Base-by-base conservation (phyloP, 148 eudicot species). In the Selenicereus undatus region DNA sequence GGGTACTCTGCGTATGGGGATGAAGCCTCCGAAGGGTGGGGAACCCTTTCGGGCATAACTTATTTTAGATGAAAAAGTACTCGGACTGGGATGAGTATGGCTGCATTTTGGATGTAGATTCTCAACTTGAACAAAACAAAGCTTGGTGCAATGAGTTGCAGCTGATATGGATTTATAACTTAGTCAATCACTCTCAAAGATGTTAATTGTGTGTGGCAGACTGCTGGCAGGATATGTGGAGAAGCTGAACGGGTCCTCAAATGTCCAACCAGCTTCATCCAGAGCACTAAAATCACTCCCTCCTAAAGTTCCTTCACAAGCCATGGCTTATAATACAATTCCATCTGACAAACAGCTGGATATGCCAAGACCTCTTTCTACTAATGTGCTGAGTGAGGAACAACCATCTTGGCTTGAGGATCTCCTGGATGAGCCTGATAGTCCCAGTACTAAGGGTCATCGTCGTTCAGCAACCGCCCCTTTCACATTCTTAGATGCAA, bases 341-440 rank as follows among this genome's bases (percentile, higher is more conserved):
- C 84, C 70, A 5, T 35, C 73, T 20, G 85, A 84, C 21, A 71
- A 73, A 71, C 83, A 54, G 64, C 64, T 52, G 56, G 80, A 68
- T 76, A 86, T 87, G 80, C 91, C 83, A 29, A 90, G 86, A 8
- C 80, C 89, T 50, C 71, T 84, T 60, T 90, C 91, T 11, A 86
- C 87, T 66, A 85, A 84, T 21, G 71, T 82, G 39, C 75, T 86
- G 8, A 58, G 81, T 11, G 97, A 94, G 79, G 97, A 90, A 54
- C 90, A 89, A 68, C 98, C 97, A 11, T 83, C 91, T 73, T 94
- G 98, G 98, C 86, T 94, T 6, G 97, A 93, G 22, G 97, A 94
- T 66, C 95, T 94, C 71, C 87, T 93, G 10, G 82, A 89, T 76
- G 98, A 94, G 81, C 93, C 97, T 20, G 95, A 88, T 32, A 81